phyloP scores from a whole-genome alignment of 495 filamentous ascomycete genomes.

The Rusavskia elegans region DNA sequence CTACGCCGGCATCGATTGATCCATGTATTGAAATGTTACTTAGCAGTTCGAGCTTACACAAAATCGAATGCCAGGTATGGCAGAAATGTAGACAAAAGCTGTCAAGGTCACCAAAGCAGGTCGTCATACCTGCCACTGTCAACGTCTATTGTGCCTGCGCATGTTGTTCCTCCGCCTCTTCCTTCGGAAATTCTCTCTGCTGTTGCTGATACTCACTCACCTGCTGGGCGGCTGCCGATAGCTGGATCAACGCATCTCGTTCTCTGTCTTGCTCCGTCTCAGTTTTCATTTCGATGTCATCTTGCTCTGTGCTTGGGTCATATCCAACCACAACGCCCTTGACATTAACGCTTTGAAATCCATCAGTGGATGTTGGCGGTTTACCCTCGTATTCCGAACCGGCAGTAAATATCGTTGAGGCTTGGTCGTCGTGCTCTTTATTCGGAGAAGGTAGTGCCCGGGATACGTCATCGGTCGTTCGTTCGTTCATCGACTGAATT shows the following conservation, averaged over 20 bases:
- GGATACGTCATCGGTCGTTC: neutral
- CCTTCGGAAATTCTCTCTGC: neutral
- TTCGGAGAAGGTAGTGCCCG: neutral
- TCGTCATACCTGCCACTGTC: neutral
- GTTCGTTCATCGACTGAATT: no score
- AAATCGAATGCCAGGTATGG: no score
- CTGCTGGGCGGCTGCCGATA: neutral
- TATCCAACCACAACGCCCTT: neutral
- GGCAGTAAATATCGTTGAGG: neutral
- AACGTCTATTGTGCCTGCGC: neutral
- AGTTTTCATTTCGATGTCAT: neutral
- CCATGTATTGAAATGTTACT: no score
- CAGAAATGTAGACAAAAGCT: no score
- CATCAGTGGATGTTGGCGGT: neutral
- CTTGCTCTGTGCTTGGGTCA: neutral
- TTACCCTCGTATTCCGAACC: neutral
- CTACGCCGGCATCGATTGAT: no score
- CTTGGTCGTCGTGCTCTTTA: neutral
- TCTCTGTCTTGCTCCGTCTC: neutral
- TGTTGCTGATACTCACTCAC: neutral
- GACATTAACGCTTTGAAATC: neutral
- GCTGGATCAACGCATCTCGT: neutral
- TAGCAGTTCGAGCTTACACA: no score
- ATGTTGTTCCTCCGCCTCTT: neutral
- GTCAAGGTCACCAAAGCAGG: neutral